Conservation (phyloP, 2,329 filamentous ascomycete genomes). For the Aureobasidium sp. region DNA sequence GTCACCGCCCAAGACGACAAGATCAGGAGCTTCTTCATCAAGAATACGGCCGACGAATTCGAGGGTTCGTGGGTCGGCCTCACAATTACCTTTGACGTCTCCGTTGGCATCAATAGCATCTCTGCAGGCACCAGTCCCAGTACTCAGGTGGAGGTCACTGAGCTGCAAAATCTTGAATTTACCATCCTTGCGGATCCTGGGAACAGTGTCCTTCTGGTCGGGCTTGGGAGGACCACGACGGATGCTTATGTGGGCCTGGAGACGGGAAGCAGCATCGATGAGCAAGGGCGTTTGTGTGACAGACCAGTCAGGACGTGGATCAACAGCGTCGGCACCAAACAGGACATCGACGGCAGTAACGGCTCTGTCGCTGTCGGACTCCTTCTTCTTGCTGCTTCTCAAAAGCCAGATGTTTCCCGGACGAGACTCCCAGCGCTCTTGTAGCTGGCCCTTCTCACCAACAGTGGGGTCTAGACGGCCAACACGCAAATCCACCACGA, state of each 20-base stretch:
- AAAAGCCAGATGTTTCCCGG: conserved; percentile 76
- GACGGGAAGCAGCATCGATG: conserved; percentile 55
- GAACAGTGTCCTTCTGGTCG: conserved; percentile 52
- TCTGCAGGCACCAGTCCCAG: conserved; percentile 76
- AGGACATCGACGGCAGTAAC: conserved; percentile 80
- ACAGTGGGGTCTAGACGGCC: conserved; percentile 62
- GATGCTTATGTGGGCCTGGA: conserved; percentile 68
- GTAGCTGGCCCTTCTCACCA: conserved; percentile 48
- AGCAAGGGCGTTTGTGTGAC: conserved; percentile 68
- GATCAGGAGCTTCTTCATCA: conserved; percentile 87
- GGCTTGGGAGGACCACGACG: conserved; percentile 62
- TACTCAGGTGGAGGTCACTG: conserved; percentile 89
- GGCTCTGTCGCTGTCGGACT: conserved; percentile 65
- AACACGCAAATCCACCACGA: conserved; percentile 72
- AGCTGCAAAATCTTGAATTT: conserved; percentile 97
- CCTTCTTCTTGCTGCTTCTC: conserved; percentile 62
- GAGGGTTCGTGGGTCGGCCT: conserved; percentile 84
- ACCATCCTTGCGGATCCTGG: conserved; percentile 77
- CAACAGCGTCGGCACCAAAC: conserved; percentile 85
- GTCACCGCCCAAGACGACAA: conserved; percentile 87
- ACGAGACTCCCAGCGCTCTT: conserved; percentile 69
- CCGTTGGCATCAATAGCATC: conserved; percentile 70
- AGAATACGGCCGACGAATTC: conserved; percentile 80
- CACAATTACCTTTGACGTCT: conserved; percentile 68
- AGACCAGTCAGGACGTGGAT: conserved; percentile 79